These are phyloP conservation scores for Polygonum maritimum DNA, from an alignment of 148 eudicot species.

Conservation along the genomic window DNA sequence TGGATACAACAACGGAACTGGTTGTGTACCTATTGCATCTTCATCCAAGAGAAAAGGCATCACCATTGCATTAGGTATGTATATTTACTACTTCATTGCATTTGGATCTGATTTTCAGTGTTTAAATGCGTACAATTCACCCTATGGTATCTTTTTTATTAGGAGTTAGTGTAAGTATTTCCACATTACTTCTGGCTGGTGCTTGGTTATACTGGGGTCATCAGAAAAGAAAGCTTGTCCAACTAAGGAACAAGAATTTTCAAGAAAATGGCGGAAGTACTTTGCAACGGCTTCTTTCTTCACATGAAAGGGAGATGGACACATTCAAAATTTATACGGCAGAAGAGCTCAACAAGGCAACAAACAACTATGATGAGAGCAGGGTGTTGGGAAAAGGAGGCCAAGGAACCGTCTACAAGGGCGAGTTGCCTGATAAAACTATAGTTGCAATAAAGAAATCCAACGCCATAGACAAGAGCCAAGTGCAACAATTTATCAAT, in stretches of 20 bases:
- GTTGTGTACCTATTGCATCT: background rate
- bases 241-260: background rate
- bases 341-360: background rate
- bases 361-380: background rate
- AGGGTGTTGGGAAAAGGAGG: conserved; percentile 7
- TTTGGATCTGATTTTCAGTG: too few species aligned
- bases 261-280: background rate
- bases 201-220: conserved; percentile 2
- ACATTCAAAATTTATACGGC: background rate
- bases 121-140: too few species aligned
- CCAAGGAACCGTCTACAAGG: conserved; percentile 3
- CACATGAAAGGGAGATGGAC: background rate
- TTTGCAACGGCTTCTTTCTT: background rate
- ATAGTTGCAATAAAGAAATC: conserved; percentile 3
- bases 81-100: too few species aligned
- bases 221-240: background rate
- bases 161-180: background rate
- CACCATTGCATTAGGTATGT: background rate
- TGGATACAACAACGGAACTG: background rate
- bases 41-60: background rate
- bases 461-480: conserved; percentile 10
- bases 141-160: too few species aligned
- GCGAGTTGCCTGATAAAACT: background rate
- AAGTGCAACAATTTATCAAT: conserved; percentile 7
- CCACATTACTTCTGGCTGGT: background rate